Evolutionary conservation across 2,329 filamentous ascomycete genomes (phyloP), one percentile per base, ranked within the genome.

Genomic region (Clonostachys sp.): DNA sequence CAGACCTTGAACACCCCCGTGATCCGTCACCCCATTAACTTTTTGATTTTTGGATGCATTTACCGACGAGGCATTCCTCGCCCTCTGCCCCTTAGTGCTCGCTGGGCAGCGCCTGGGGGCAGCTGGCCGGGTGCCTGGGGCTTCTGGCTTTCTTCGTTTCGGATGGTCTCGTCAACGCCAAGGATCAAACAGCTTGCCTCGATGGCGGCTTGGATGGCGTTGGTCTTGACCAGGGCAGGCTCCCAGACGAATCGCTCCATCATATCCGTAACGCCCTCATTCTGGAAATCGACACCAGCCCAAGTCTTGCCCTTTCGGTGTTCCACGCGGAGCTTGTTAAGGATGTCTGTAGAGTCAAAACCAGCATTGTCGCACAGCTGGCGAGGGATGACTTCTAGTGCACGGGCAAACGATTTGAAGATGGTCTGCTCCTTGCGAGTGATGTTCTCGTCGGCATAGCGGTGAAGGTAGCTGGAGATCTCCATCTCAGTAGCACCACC

Each of bases 321-420:
- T 79, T 96, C 92, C 50, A 97, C 94, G 48, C 94, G 89, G 55
- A 99, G 79, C 62, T 90, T 86, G 78, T 97, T 99, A 53, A 99
- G 83, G 56, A 99, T 96, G 63, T 99, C 94, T 45, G 94, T 99
- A 24, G 94, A 91, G 64, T 99, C 94, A 65, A 99, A 97, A 53
- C 94, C 94, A 48, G 94, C 94, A 63, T 99, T 99, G 75, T 99
- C 94, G 75, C 94, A 99, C 51, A 99, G 79, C 73, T 97, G 94
- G 60, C 94, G 86, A 18, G 94, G 94, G 58, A 99, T 95, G 51
- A 97, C 86, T 73, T 99, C 94, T 47, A 99, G 81, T 2, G 94
- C 94, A 75, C 96, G 96, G 58, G 94, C 94, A 58, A 97, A 97
- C 6, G 90, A 88, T 76, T 97, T 97, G 78, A 99, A 94, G 61